Evolutionary conservation across 495 filamentous ascomycete species (phyloP).

Genomic region (Achaetomiella virescens): DNA sequence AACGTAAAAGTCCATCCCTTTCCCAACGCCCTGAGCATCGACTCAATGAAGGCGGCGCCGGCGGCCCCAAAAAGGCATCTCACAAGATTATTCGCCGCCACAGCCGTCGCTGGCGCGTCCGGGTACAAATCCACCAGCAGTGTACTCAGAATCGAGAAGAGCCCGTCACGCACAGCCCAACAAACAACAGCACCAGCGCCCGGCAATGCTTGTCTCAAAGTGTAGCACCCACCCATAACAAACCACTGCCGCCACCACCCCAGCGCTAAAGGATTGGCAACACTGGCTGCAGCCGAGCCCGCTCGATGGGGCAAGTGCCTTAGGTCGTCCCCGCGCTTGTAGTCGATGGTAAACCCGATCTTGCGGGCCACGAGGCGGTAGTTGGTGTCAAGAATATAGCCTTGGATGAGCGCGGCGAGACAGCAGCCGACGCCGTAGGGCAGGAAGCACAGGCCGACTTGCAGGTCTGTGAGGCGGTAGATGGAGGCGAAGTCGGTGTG

Average conservation of each 20-base stretch:
- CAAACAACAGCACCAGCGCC: conserved; percentile 49
- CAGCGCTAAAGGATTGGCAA: conserved; percentile 44
- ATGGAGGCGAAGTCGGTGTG: conserved; percentile 54
- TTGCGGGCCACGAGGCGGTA: conserved; percentile 48
- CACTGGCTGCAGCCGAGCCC: conserved; percentile 52
- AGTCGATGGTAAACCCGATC: conserved; percentile 44
- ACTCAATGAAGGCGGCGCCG: conserved; percentile 39
- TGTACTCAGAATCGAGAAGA: conserved; percentile 47
- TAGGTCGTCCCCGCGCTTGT: conserved; percentile 48
- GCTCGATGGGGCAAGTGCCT: conserved; percentile 58
- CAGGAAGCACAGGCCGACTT: conserved; percentile 57
- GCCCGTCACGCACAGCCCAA: conserved; percentile 48
- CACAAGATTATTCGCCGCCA: conserved; percentile 44
- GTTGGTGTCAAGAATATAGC: conserved; percentile 52
- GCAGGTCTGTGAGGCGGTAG: conserved; percentile 60
- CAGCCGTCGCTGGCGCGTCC: conserved; percentile 39
- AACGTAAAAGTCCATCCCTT: conserved; percentile 45
- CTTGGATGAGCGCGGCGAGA: conserved; percentile 59
- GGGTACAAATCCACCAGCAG: conserved; percentile 44
- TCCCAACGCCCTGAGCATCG: conserved; percentile 38
- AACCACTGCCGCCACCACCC: conserved; percentile 37
- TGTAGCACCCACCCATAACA: conserved; percentile 56
- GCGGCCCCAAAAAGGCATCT: conserved; percentile 41
- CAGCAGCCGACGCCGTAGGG: conserved; percentile 62
- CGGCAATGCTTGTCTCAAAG: conserved; percentile 38